phyloP scores from a whole-genome alignment of 306 rosid species.

The Vigna reflexopilosa region DNA sequence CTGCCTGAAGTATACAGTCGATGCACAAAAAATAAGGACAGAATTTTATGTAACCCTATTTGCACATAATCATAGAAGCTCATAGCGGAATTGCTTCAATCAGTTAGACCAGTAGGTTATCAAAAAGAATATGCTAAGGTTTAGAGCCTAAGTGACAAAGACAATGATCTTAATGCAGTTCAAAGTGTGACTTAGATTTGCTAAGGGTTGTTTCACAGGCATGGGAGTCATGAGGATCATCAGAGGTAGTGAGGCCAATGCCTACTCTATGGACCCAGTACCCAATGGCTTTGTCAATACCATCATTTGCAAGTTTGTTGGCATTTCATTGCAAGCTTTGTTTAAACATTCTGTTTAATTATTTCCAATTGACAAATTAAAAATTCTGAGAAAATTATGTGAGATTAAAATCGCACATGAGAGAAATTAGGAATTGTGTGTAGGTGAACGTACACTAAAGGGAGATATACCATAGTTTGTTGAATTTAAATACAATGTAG shows the following conservation, averaged over 20 bases:
- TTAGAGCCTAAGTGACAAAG: neutral
- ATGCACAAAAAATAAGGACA: conserved; percentile 6
- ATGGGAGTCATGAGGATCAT: conserved; percentile 61
- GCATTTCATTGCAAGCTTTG: neutral
- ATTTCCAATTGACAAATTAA: neutral
- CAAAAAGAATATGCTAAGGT: neutral
- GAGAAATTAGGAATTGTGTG: neutral
- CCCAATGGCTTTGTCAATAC: neutral
- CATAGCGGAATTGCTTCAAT: neutral
- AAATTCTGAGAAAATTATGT: neutral
- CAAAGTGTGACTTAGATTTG: neutral
- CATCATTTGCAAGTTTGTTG: neutral
- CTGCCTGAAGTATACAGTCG: neutral
- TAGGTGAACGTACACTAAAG: neutral
- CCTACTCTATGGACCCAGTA: neutral
- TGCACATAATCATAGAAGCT: neutral
- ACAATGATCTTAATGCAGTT: neutral
- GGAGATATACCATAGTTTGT: neutral
- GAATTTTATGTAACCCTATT: neutral
- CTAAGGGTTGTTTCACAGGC: conserved; percentile 27
- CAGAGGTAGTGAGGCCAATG: conserved; percentile 55
- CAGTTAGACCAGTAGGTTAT: neutral
- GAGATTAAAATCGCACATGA: neutral
- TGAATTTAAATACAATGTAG: neutral
- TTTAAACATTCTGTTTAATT: neutral